These are phyloP conservation scores for Mycena indigotica DNA, from an alignment of 768 basidiomycete genomes.

Conservation along the genomic window DNA sequence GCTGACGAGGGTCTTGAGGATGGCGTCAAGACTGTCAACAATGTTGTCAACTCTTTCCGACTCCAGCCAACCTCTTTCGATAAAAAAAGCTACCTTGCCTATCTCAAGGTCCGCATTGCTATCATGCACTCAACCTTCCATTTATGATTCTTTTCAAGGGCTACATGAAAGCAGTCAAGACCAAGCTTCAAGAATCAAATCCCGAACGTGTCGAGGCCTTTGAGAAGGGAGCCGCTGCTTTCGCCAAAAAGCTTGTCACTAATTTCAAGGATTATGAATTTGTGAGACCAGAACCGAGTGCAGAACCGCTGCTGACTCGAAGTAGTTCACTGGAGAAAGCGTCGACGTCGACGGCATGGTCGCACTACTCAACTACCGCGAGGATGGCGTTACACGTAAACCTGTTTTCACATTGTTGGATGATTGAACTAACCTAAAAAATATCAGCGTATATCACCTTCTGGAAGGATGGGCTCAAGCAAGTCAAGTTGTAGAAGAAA, in stretches of 20 bases:
- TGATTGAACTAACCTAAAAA: too few species aligned
- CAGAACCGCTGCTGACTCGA: background rate
- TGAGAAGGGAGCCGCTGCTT: slow-evolving; percentile 75
- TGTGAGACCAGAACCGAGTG: slow-evolving; percentile 43
- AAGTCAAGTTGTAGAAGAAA: slow-evolving; percentile 60
- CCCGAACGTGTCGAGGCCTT: slow-evolving; percentile 72
- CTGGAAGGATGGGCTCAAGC: slow-evolving; percentile 95
- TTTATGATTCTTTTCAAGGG: slow-evolving; percentile 43
- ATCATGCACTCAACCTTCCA: slow-evolving; percentile 1
- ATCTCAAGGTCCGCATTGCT: slow-evolving; percentile 68
- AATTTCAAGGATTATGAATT: slow-evolving; percentile 97
- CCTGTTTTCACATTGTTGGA: slow-evolving; percentile 14
- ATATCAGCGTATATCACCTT: slow-evolving; percentile 91
- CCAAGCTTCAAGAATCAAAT: slow-evolving; percentile 51
- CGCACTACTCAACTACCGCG: slow-evolving; percentile 91
- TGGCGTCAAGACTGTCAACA: slow-evolving; percentile 78
- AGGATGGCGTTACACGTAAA: slow-evolving; percentile 82
- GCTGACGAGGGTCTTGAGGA: slow-evolving; percentile 79
- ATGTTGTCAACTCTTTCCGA: slow-evolving; percentile 90
- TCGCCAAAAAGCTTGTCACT: slow-evolving; percentile 85
- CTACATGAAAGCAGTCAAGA: slow-evolving; percentile 94
- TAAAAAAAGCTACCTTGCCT: slow-evolving; percentile 81
- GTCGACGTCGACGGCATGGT: slow-evolving; percentile 95
- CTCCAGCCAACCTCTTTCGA: slow-evolving; percentile 81
- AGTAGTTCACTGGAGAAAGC: slow-evolving; percentile 67